Conservation (phyloP, 108 stramenopile genomes). For the Pseudonitzschia multiseries region DNA sequence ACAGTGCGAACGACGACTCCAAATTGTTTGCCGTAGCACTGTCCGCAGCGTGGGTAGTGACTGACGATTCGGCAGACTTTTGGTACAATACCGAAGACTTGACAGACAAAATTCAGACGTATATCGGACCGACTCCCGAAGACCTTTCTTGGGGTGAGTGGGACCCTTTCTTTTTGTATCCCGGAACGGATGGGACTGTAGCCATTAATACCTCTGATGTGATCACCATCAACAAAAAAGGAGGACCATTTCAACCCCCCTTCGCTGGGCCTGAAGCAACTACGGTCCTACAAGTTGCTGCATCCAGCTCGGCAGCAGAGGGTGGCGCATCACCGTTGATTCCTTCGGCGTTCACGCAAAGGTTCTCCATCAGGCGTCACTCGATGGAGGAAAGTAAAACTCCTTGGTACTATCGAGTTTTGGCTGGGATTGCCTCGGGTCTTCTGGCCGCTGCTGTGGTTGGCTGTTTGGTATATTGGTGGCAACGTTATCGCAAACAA, state of each 20-base stretch:
- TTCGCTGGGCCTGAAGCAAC: slow-evolving; percentile 20
- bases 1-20: background rate
- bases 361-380: background rate
- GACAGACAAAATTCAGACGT: slow-evolving; percentile 4
- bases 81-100: slow-evolving; percentile 9
- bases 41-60: slow-evolving; percentile 27
- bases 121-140: slow-evolving; percentile 7
- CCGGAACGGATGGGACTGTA: slow-evolving; percentile 1
- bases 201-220: background rate
- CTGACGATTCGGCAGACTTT: background rate
- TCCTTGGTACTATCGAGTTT: slow-evolving; percentile 12
- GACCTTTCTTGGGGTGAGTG: slow-evolving; percentile 25
- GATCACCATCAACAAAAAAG: background rate
- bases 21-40: slow-evolving; percentile 19
- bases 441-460: slow-evolving; percentile 1
- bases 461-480: background rate
- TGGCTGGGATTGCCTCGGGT: slow-evolving; percentile 28
- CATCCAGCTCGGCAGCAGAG: slow-evolving; percentile 24
- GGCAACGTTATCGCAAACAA: background rate
- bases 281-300: slow-evolving; percentile 28
- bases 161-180: slow-evolving; percentile 19
- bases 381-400: slow-evolving; percentile 13
- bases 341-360: background rate
- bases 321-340: background rate
- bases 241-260: slow-evolving; percentile 7